phyloP scores from a whole-genome alignment of 2,329 filamentous ascomycete genomes.

The Xenoacremonium recifei region DNA sequence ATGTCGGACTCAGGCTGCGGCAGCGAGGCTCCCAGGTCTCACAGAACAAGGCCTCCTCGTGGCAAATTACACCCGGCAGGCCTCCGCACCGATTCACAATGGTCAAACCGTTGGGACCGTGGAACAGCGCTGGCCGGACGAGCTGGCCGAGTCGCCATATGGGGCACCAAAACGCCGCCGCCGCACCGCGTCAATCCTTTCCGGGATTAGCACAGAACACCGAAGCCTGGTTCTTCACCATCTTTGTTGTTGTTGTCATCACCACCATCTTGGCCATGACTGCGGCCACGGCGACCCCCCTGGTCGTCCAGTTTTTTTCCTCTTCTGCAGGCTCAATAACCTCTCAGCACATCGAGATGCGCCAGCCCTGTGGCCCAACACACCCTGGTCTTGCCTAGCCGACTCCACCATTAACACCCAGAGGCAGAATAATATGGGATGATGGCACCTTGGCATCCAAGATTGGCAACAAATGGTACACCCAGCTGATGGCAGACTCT shows the following conservation, averaged over 20 bases:
- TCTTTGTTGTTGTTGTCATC: not conserved
- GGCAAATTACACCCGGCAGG: not conserved
- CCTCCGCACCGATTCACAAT: not conserved
- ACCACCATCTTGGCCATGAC: not conserved
- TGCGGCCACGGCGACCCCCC: no score
- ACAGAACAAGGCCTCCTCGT: not conserved
- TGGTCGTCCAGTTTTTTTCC: no score
- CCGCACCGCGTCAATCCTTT: not conserved
- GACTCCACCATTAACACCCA: no score
- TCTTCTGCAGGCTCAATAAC: no score
- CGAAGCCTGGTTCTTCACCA: not conserved
- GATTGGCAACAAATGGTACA: no score
- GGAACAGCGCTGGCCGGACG: not conserved
- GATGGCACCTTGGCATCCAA: no score
- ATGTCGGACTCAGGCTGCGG: not conserved
- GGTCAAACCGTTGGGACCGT: not conserved
- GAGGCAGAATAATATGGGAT: no score
- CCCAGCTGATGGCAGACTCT: no score
- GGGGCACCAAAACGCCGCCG: no score
- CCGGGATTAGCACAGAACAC: not conserved
- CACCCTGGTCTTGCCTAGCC: no score
- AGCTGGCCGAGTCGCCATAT: no score
- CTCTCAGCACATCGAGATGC: not conserved
- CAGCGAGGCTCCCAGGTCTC: not conserved
- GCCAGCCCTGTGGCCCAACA: not conserved